These are phyloP conservation scores for Ephemerocybe angulata DNA, from an alignment of 768 basidiomycete species.

Conservation along the genomic window DNA sequence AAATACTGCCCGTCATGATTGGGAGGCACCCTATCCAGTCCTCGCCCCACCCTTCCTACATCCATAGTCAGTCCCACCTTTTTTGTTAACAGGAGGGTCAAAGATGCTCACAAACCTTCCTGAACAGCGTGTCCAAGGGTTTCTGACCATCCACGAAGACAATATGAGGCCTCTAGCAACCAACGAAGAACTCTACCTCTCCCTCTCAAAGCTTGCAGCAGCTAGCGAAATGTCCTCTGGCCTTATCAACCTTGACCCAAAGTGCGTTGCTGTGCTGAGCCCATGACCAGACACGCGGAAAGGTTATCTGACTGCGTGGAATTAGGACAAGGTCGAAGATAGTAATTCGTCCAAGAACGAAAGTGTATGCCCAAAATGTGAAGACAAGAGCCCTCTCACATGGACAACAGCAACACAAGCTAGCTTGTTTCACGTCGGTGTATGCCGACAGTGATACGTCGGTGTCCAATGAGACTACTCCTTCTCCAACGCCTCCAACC, in stretches of 20 bases:
- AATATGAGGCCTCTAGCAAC: no score
- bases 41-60: no score
- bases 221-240: background rate
- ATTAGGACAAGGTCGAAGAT: background rate
- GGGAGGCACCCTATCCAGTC: no score
- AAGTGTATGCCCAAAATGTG: background rate
- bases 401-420: background rate
- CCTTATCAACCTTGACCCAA: background rate
- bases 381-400: background rate
- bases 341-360: background rate
- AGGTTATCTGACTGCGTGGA: background rate
- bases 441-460: background rate
- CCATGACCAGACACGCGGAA: background rate
- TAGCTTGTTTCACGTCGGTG: background rate
- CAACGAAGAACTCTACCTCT: slow-evolving; percentile 5
- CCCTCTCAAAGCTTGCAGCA: background rate
- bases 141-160: no score
- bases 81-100: no score
- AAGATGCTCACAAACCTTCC: no score
- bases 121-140: no score
- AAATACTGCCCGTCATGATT: no score
- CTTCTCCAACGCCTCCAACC: no score
- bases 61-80: no score
- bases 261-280: background rate
- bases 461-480: no score